A percentile compares a stretch with the other conserved stretches of the same genome.
Evolutionary conservation across 2,329 filamentous ascomycete species (phyloP).

Genomic region (Fusarium luffae): DNA sequence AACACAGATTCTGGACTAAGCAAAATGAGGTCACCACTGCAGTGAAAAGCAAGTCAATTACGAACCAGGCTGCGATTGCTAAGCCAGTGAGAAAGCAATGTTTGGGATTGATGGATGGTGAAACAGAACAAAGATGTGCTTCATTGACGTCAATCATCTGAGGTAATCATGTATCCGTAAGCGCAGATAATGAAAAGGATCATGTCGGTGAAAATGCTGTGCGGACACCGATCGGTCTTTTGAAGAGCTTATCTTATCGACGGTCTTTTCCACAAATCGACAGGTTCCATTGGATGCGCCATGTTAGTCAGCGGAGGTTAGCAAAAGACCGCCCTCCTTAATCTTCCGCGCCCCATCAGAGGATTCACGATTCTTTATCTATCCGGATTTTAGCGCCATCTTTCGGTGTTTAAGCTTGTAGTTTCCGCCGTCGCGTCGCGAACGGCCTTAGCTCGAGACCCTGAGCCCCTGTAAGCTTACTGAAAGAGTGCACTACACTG

Average conservation of each 20-base stretch:
- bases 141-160: not conserved
- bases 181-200: not conserved
- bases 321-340: not conserved
- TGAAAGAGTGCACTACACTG: not conserved
- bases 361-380: not conserved
- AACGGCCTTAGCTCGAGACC: not conserved
- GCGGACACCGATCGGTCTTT: not conserved
- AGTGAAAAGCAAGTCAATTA: not conserved
- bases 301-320: not conserved
- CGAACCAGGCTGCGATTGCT: not conserved
- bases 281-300: no score
- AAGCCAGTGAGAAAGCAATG: not conserved
- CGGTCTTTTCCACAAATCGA: no score
- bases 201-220: not conserved
- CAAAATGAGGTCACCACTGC: not conserved
- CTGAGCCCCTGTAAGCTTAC: not conserved
- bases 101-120: not conserved
- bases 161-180: not conserved
- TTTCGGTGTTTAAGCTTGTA: not conserved
- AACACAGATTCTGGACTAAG: not conserved
- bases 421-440: not conserved
- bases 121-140: not conserved
- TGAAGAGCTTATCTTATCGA: not conserved
- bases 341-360: not conserved
- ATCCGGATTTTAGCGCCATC: slow-evolving; percentile 5